These are phyloP conservation scores for Rhizopus arrhizus DNA, from an alignment of 371 early-diverging fungal genomes.

Conservation along the genomic window DNA sequence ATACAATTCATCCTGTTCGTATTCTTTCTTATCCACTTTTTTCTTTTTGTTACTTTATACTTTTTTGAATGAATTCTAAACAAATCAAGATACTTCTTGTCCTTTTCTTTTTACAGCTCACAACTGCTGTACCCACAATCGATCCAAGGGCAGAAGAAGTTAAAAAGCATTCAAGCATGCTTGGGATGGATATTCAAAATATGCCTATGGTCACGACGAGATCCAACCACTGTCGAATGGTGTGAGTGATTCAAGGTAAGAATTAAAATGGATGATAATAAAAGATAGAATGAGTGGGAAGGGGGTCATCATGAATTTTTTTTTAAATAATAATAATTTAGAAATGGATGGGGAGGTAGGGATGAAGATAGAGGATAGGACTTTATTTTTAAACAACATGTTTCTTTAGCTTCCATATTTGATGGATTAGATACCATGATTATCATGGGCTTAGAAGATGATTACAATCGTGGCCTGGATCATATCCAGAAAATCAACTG, in stretches of 20 bases:
- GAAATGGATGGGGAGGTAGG: constrained; percentile 57
- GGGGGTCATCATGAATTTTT: background rate
- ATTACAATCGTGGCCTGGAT: constrained; percentile 66
- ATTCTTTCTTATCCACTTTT: background rate
- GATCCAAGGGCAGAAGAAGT: constrained; percentile 25
- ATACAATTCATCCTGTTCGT: background rate
- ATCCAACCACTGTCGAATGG: constrained; percentile 48
- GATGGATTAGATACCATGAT: constrained; percentile 86
- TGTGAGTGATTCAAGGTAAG: constrained; percentile 67
- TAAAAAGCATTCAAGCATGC: constrained; percentile 66
- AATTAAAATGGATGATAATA: constrained; percentile 24
- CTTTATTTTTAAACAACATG: constrained; percentile 24
- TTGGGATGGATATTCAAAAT: constrained; percentile 75
- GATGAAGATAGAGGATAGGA: background rate
- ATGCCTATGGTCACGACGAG: constrained; percentile 68
- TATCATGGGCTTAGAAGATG: constrained; percentile 78
- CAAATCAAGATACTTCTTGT: constrained; percentile 8
- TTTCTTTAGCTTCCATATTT: constrained; percentile 64
- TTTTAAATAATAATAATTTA: background rate
- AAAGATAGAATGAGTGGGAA: constrained; percentile 16
- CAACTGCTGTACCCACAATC: background rate
- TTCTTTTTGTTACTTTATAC: constrained; percentile 2
- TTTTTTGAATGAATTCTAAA: constrained; percentile 16
- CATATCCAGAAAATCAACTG: constrained; percentile 59
- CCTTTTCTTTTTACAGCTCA: background rate